Conservation (phyloP, 805 yeast genomes). For the Danielia reshetovae region DNA sequence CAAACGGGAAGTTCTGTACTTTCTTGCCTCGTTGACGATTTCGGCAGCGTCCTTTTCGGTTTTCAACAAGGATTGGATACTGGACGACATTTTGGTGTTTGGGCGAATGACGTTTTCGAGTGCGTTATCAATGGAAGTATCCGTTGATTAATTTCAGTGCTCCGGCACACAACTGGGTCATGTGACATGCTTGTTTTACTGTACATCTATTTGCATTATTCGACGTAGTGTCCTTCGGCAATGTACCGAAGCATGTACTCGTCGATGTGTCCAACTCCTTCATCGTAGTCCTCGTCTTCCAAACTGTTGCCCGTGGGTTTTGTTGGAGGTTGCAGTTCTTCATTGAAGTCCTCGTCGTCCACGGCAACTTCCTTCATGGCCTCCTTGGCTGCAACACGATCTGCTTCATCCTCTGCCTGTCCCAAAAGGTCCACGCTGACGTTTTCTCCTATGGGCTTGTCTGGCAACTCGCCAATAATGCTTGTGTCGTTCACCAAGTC, state of each 20-base stretch:
- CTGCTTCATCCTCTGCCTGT: constrained; percentile 93
- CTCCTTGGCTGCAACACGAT: constrained; percentile 79
- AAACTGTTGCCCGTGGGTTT: constrained; percentile 27
- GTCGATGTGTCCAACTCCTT: constrained; percentile 78
- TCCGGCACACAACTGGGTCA: neutral
- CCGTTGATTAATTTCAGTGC: neutral
- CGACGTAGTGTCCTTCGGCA: constrained; percentile 68
- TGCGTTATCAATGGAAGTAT: constrained; percentile 1
- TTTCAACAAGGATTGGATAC: constrained; percentile 37
- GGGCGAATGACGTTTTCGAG: too few species aligned
- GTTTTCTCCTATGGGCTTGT: constrained; percentile 34
- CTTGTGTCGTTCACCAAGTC: constrained; percentile 72
- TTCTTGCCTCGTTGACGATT: constrained; percentile 89
- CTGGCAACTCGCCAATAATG: constrained; percentile 35
- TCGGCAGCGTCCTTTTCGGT: constrained; percentile 98
- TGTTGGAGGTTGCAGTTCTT: constrained; percentile 32
- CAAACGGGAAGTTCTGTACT: constrained; percentile 75
- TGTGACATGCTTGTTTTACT: neutral
- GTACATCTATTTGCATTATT: constrained; percentile 7
- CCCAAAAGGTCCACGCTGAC: constrained; percentile 60
- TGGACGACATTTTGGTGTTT: constrained; percentile 20
- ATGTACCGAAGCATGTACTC: constrained; percentile 94
- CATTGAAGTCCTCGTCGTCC: constrained; percentile 83
- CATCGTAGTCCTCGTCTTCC: constrained; percentile 48
- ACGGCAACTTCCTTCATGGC: constrained; percentile 84